phyloP scores from a whole-genome alignment of 2,329 filamentous ascomycete species.

The Aspergillus novofumigatus region DNA sequence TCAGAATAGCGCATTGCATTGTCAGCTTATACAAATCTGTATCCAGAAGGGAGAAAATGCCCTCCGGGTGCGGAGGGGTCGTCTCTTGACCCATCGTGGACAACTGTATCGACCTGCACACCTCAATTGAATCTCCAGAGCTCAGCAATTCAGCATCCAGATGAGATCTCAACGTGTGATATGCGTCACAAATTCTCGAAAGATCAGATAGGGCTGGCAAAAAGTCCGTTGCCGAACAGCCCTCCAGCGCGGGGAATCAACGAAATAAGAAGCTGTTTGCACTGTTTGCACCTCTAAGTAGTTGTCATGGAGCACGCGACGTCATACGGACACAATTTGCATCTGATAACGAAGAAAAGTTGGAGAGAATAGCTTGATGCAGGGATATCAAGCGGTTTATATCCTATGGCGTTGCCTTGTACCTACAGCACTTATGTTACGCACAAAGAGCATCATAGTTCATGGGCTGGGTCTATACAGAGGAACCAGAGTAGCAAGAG shows the following conservation, averaged over 20 bases:
- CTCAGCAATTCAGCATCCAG: background rate
- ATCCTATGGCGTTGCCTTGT: background rate
- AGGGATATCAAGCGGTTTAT: background rate
- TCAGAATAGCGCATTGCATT: slow-evolving; percentile 95
- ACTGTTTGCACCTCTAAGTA: slow-evolving; percentile 2
- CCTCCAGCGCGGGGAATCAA: background rate
- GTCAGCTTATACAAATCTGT: slow-evolving; percentile 93
- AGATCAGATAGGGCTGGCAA: background rate
- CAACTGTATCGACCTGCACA: background rate
- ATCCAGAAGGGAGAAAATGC: slow-evolving; percentile 77
- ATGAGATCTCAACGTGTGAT: background rate
- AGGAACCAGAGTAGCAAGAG: background rate
- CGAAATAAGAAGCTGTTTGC: slow-evolving; percentile 1
- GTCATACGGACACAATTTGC: background rate
- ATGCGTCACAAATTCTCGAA: background rate
- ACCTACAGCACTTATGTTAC: background rate
- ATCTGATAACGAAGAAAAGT: background rate
- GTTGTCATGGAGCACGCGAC: background rate
- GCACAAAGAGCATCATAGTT: background rate
- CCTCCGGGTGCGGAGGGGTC: slow-evolving; percentile 50
- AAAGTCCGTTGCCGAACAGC: background rate
- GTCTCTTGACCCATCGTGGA: slow-evolving; percentile 26
- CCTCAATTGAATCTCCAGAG: background rate
- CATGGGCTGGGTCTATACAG: background rate
- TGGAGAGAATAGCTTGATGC: background rate